Evolutionary conservation across 2,329 filamentous ascomycete species (phyloP).

Genomic region (Moelleriella libera): DNA sequence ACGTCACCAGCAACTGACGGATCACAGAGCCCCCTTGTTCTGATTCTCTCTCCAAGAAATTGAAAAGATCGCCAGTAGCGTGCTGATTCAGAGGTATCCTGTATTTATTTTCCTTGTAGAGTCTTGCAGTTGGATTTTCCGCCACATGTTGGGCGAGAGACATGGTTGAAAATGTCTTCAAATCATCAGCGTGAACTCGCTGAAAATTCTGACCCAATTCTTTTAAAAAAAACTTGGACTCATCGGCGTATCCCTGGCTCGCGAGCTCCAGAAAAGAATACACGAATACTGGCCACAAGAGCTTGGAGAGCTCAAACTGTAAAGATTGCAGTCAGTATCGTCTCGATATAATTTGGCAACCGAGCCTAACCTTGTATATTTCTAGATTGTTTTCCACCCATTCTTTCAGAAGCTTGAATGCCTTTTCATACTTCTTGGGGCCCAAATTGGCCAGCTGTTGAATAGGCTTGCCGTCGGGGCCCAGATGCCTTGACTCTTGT

Average conservation of each 20-base stretch:
- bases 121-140: slow-evolving; percentile 61
- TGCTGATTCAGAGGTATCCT: slow-evolving; percentile 78
- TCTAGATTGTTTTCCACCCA: slow-evolving; percentile 92
- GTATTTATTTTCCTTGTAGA: slow-evolving; percentile 81
- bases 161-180: slow-evolving; percentile 61
- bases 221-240: slow-evolving; percentile 61
- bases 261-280: slow-evolving; percentile 82
- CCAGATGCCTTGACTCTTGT: slow-evolving; percentile 74
- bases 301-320: slow-evolving; percentile 71
- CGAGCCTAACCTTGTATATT: slow-evolving; percentile 62
- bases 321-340: background rate
- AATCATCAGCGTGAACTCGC: slow-evolving; percentile 63
- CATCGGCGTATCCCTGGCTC: slow-evolving; percentile 53
- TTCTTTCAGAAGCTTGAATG: slow-evolving; percentile 57
- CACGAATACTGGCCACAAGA: slow-evolving; percentile 88
- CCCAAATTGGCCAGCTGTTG: slow-evolving; percentile 54
- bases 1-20: slow-evolving; percentile 52
- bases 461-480: slow-evolving; percentile 66
- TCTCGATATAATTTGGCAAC: background rate
- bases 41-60: slow-evolving; percentile 78
- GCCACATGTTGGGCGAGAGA: slow-evolving; percentile 64
- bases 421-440: slow-evolving; percentile 62
- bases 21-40: slow-evolving; percentile 70
- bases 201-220: slow-evolving; percentile 57
- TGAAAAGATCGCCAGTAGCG: slow-evolving; percentile 68